Percentiles rank a stretch among this genome's conserved stretches.
Conservation (phyloP, 306 rosid genomes). For the Dalbergia cultrata region DNA sequence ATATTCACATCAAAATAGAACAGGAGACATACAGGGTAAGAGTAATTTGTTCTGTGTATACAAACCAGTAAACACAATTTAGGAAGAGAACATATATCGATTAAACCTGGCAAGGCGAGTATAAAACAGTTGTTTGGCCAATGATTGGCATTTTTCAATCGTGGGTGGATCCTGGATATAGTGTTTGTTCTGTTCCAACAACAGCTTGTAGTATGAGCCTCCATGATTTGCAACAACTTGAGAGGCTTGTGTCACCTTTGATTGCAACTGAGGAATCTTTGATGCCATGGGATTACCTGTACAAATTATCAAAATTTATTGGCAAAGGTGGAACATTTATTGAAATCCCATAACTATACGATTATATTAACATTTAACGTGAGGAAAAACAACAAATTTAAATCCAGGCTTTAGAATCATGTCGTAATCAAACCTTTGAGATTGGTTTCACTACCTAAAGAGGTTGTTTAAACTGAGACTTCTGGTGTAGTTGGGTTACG, state of each 20-base stretch:
- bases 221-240: constrained; percentile 44
- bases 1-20: constrained; percentile 8
- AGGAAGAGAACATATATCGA: constrained; percentile 6
- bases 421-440: background rate
- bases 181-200: constrained; percentile 61
- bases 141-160: constrained; percentile 57
- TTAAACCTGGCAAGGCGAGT: constrained; percentile 72
- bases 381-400: background rate
- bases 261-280: constrained; percentile 53
- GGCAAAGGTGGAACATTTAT: background rate
- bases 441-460: constrained; percentile 6
- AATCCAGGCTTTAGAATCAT: too few relatives aligned
- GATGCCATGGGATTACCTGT: constrained; percentile 57
- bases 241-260: constrained; percentile 56
- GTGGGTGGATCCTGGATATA: constrained; percentile 68
- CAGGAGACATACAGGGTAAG: background rate
- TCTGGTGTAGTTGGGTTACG: background rate
- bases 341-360: background rate
- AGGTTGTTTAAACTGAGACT: background rate
- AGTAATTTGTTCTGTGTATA: too few relatives aligned
- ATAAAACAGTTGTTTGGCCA: constrained; percentile 66
- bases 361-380: background rate
- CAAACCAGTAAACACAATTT: background rate
- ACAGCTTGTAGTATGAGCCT: constrained; percentile 52
- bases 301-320: constrained; percentile 4